Percentiles rank a stretch among this genome's conserved stretches.
Conservation (phyloP, 352 stramenopile species). For the Globisporangium okanoganense region DNA sequence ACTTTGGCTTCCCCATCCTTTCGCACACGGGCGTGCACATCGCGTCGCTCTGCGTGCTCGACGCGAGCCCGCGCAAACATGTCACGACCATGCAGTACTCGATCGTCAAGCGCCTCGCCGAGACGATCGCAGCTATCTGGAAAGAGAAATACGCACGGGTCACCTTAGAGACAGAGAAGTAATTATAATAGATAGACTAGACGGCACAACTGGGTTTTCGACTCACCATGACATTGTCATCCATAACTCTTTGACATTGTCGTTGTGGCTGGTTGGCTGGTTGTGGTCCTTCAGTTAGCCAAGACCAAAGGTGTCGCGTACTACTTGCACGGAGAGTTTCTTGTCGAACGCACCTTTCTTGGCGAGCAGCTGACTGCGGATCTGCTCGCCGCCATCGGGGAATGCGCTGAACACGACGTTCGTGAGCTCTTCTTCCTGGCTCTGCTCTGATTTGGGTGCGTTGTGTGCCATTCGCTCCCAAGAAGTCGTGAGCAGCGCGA, state of each 20-base stretch:
- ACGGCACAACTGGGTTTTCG: background rate
- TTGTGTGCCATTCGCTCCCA: constrained; percentile 38
- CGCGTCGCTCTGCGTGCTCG: constrained; percentile 41
- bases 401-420: constrained; percentile 32
- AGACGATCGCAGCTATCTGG: constrained; percentile 19
- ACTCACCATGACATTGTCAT: too few species aligned
- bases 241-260: too few species aligned
- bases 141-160: background rate
- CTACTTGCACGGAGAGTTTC: constrained; percentile 10
- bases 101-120: constrained; percentile 37
- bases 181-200: background rate
- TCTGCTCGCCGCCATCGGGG: constrained; percentile 27
- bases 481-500: constrained; percentile 29
- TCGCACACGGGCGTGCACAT: constrained; percentile 20
- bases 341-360: constrained; percentile 39
- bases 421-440: background rate
- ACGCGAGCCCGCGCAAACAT: constrained; percentile 36
- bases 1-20: constrained; percentile 42
- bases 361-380: constrained; percentile 27
- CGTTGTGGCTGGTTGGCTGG: too few species aligned
- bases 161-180: background rate
- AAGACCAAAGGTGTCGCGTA: constrained; percentile 11
- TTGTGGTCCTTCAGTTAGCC: background rate
- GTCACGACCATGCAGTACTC: constrained; percentile 65
- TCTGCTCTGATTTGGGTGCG: constrained; percentile 7